A percentile compares a stretch with the other conserved stretches of the same genome.
Conservation (phyloP, 768 basidiomycete genomes). For the Trametes punicea region DNA sequence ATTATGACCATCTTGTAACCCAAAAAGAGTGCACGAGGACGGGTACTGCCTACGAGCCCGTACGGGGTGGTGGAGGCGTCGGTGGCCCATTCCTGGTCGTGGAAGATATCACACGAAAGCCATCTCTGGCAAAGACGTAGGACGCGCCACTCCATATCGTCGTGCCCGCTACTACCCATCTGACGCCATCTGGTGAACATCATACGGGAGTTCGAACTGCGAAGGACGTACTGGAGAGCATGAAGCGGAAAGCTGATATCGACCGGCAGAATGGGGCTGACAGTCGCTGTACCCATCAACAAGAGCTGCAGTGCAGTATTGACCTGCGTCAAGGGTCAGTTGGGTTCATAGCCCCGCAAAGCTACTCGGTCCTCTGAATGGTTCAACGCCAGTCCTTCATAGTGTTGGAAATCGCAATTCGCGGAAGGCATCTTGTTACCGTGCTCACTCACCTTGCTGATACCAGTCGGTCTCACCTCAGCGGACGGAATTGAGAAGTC, state of each 20-base stretch:
- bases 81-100: conserved; percentile 10
- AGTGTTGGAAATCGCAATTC: too few relatives aligned
- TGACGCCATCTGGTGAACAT: conserved; percentile 29
- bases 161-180: conserved; percentile 84
- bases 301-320: conserved; percentile 92
- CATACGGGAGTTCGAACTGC: background rate
- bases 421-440: background rate
- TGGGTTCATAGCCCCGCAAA: background rate
- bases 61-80: background rate
- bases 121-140: conserved; percentile 73
- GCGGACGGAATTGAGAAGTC: conserved; percentile 94
- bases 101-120: conserved; percentile 50
- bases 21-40: background rate
- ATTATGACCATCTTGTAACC: background rate
- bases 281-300: conserved; percentile 86
- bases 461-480: conserved; percentile 88
- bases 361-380: too few relatives aligned
- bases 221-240: conserved; percentile 66
- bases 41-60: background rate
- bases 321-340: conserved; percentile 44
- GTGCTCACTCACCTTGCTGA: conserved; percentile 68
- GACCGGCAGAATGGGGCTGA: conserved; percentile 71
- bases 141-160: conserved; percentile 91
- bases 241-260: conserved; percentile 54
- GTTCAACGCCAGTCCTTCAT: too few relatives aligned